Percentiles rank a stretch among this genome's conserved stretches.
phyloP scores from a whole-genome alignment of 2,329 filamentous ascomycete genomes.

The Coniochaeta ligniaria region DNA sequence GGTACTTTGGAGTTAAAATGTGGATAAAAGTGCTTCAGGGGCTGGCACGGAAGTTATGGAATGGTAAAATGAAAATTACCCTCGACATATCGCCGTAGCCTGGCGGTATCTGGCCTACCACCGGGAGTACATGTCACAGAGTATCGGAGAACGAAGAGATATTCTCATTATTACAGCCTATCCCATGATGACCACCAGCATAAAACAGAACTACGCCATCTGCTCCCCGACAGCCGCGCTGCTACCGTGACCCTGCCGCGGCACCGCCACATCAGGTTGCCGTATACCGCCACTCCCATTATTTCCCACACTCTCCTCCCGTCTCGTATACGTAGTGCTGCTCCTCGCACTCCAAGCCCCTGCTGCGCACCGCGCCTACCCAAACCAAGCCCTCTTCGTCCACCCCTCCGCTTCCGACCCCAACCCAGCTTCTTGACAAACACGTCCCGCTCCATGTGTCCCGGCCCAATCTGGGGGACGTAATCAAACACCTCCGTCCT shows the following conservation, averaged over 20 bases:
- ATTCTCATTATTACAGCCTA: background rate
- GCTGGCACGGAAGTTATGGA: too few relatives aligned
- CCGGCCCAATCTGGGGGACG: background rate
- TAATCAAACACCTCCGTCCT: conserved; percentile 23
- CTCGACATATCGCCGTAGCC: too few relatives aligned
- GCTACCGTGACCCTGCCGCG: background rate
- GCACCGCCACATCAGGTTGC: background rate
- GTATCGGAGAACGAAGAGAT: too few relatives aligned
- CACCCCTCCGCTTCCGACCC: conserved; percentile 8
- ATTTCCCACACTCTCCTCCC: background rate
- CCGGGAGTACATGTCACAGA: too few relatives aligned
- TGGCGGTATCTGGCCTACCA: too few relatives aligned
- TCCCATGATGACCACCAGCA: background rate
- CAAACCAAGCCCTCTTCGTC: background rate
- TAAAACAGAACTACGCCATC: background rate
- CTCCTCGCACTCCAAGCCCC: background rate
- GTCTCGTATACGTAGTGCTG: background rate
- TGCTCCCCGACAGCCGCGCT: background rate
- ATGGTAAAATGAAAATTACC: too few relatives aligned
- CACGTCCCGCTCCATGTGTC: conserved; percentile 7
- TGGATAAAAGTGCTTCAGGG: too few relatives aligned
- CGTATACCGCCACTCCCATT: background rate
- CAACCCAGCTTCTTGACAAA: conserved; percentile 12
- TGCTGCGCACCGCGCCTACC: background rate
- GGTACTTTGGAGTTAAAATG: background rate